Evolutionary conservation across 305 asterid species (phyloP), one percentile per base, ranked within the genome.

Genomic region (Solanum hybrid): DNA sequence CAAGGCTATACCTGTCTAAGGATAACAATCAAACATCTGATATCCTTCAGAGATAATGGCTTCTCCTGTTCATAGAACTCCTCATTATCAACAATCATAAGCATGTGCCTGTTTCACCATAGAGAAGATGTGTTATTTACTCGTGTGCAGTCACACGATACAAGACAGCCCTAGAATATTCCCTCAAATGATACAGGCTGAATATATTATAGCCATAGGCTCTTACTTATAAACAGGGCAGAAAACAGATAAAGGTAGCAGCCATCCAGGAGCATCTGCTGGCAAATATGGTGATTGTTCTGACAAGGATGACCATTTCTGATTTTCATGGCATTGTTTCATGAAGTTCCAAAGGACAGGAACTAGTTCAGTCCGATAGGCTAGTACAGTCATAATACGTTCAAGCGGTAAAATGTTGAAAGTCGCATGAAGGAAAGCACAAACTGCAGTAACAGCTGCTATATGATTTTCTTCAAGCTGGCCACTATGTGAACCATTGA

Each of bases 31-130:
- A 97, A 94, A 89, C 94, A 93, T 94, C 94, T 92, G 91, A 98
- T 97, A 92, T 97, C 99, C 93, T 83, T 91, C 91, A 97, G 92
- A 8, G 95, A 94, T 77, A 98, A 92, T 89, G 99, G 99, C 94
- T 95, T 97, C 94, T 97, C 99, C 88, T 92, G 97, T 90, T 98
- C 99, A 87, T 98, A 98, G 89, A 98, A 98, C 96, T 98, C 99
- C 94, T 97, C 99, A 89, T 96, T 98, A 87, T 98, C 98, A 90
- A 98, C 98, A 91, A 98, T 94, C 92, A 64, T 96, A 93, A 98
- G 95, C 99, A 98, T 98, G 93, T 98, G 95, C 95, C 99, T 98
- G 94, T 89, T 92, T 91, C 93, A 90, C 89, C 89, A 91, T 34
- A 90, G 88, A 22, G 78, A 82, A 83, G 33, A 86, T 31, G 88